phyloP scores from a whole-genome alignment of 805 yeast genomes.

The Ogataea chonburiensis region DNA sequence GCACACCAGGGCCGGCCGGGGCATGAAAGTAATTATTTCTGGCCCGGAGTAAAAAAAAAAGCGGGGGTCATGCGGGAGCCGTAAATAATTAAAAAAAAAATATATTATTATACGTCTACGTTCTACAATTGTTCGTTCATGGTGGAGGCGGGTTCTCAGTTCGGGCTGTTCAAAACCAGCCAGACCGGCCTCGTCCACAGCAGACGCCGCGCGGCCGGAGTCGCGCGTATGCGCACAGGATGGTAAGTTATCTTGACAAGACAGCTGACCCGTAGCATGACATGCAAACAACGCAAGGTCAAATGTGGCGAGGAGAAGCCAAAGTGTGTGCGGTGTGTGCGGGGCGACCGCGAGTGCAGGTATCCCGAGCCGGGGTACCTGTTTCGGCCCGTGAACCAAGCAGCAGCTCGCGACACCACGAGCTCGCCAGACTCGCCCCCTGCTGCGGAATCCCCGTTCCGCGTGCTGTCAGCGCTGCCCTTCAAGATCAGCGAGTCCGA shows the following conservation, averaged over 20 bases:
- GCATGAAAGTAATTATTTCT: slow-evolving; percentile 12
- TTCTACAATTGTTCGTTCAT: no score
- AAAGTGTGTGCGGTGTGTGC: slow-evolving; percentile 5
- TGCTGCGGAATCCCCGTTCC: background rate
- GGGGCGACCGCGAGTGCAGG: slow-evolving; percentile 8
- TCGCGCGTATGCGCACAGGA: slow-evolving; percentile 13
- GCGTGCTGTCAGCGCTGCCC: background rate
- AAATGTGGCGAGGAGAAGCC: slow-evolving; percentile 15
- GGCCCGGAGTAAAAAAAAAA: slow-evolving; percentile 10
- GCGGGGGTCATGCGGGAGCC: no score
- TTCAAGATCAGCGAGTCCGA: slow-evolving; percentile 5
- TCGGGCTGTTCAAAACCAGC: no score
- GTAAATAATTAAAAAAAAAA: no score
- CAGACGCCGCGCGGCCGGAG: no score
- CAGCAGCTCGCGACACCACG: background rate
- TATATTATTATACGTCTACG: no score
- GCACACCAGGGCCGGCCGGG: slow-evolving; percentile 11
- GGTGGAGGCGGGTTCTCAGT: no score
- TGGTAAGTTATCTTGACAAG: slow-evolving; percentile 8
- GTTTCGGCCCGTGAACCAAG: slow-evolving; percentile 4
- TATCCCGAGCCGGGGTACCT: slow-evolving; percentile 8
- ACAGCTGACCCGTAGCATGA: slow-evolving; percentile 2
- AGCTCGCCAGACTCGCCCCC: no score
- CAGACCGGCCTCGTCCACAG: no score
- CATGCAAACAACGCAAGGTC: slow-evolving; percentile 15